Base-by-base conservation (phyloP, 148 eudicot species). In the Silene conica region DNA sequence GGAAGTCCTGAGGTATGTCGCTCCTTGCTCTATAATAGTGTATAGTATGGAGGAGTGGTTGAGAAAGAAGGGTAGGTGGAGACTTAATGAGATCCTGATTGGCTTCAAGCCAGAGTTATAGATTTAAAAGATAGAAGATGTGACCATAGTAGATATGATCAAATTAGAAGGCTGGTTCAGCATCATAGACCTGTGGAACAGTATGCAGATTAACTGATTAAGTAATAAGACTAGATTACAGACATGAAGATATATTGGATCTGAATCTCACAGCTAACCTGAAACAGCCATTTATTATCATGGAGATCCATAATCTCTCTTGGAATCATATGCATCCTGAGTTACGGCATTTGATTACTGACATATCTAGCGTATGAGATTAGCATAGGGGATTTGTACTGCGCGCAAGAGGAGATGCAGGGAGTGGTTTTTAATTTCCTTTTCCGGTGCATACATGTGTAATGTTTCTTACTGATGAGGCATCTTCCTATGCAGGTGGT, bases 1-100 rank as follows among this genome's bases (percentile, higher is more conserved):
- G 80, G 79, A 48, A 90, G 84, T 78, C 79, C 91, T 72, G 89
- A 92, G 97, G 99, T 92, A 74, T 57, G 57, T 11, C 58, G 28
- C 72, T 56, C 67, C 65, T 73, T 66, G 62, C 25, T 56, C 6
- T 18, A 23, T 11, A 15, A 15, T 8, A 23, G 15, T 6, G 7
- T 34, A 26, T 65, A 25, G 22, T 18, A 18, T 48, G 22, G 34
- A 19, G 50, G 18, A 2, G 20, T 8, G 67, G 58, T 6, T 21
- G 28, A 55, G 73, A 28, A 16, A 23, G 69, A 59, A 56, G 11
- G 31, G 10, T 62, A n/a, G 34, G 73, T 46, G 8, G 18, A 19
- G 70, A 21, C 72, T 48, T 14, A 25, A 4, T 48, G 38, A 48
- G 19, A 67, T n/a, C 43, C 13, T 25, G 9, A 26, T 34, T 28